Base-by-base conservation (phyloP, 2,329 filamentous ascomycete species). In the Fusarium brachygibbosum region DNA sequence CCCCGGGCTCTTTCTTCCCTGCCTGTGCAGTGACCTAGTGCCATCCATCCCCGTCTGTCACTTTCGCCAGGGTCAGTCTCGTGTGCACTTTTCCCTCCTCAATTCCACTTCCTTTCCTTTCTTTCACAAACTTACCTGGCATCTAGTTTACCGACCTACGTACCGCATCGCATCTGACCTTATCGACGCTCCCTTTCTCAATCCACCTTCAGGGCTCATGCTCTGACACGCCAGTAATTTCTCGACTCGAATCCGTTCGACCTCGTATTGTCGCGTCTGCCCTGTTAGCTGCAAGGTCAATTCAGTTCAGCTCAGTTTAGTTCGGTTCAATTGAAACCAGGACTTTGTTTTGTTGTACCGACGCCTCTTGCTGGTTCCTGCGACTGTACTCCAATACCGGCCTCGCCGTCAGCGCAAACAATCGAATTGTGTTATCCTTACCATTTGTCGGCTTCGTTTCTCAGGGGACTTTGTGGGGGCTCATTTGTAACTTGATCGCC, bases 41-140 rank as follows among this genome's bases (percentile, higher is more conserved):
- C 31, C 35, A 35, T 50, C 31, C 32, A 57, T 48, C 58, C 42
- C 56, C 40, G 29, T 63, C 58, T 56, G 46, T 49, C 56, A 55
- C 62, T 57, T 50, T 66, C 42, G 49, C 62, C 55, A 54, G 45
- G 50, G 38, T 54, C 67, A 38, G 48, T 64, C 67, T 69, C 63
- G 50, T 60, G 66, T 63, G 67, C 63, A 61, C 52, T 68, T 64
- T 69, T 70, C 63, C 51, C 62, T 65, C 53, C 41, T 46, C 62
- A 59, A 65, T 64, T 65, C 63, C 61, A 61, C 35, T 66, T 51
- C 49, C 63, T 44, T 45, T 62, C 58, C 35, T 60, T 40, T 66
- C 48, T 40, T 46, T 58, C 42, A 45, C 48, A 66, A 50, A 42
- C 38, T 61, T 61, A 49, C 38, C 21, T 65, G n/a, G 44, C 55